Conservation (phyloP, 495 filamentous ascomycete species). For the Penicillium chermesinum region DNA sequence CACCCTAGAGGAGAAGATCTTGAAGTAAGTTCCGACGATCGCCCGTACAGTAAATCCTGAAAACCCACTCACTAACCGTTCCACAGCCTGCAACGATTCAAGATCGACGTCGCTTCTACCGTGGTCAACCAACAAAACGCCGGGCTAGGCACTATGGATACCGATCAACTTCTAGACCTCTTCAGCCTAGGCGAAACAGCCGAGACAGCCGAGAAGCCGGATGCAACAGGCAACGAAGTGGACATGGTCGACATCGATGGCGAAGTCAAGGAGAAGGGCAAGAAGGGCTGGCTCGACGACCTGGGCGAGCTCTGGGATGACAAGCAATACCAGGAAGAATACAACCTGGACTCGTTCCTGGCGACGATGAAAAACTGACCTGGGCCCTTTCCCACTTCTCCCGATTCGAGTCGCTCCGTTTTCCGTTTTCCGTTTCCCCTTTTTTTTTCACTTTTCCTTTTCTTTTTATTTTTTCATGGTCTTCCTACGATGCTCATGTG, state of each 20-base stretch:
- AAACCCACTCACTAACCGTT: conserved; percentile 17
- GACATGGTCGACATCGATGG: conserved; percentile 93
- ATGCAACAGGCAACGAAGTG: conserved; percentile 60
- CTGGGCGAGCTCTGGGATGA: conserved; percentile 96
- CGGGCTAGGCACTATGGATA: conserved; percentile 92
- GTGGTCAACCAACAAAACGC: conserved; percentile 99
- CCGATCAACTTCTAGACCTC: conserved; percentile 93
- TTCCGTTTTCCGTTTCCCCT: neutral
- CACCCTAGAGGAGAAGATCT: conserved; percentile 97
- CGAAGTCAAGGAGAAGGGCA: conserved; percentile 88
- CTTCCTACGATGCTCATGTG: conserved; percentile 12
- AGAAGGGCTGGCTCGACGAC: conserved; percentile 93
- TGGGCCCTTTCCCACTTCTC: neutral
- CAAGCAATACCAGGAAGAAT: conserved; percentile 92
- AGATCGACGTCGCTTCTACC: conserved; percentile 96
- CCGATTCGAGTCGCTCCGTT: too few species aligned
- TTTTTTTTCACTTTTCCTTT: neutral
- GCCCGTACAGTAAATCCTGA: neutral
- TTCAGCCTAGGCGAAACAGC: conserved; percentile 87
- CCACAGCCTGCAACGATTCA: conserved; percentile 90
- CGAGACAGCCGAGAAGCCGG: conserved; percentile 59
- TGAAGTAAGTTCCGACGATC: conserved; percentile 55
- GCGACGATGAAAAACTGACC: conserved; percentile 69
- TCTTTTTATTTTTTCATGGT: neutral
- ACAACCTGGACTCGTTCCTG: conserved; percentile 88